Evolutionary conservation across 148 eudicot species (phyloP).

Genomic region (Beta vulgaris): DNA sequence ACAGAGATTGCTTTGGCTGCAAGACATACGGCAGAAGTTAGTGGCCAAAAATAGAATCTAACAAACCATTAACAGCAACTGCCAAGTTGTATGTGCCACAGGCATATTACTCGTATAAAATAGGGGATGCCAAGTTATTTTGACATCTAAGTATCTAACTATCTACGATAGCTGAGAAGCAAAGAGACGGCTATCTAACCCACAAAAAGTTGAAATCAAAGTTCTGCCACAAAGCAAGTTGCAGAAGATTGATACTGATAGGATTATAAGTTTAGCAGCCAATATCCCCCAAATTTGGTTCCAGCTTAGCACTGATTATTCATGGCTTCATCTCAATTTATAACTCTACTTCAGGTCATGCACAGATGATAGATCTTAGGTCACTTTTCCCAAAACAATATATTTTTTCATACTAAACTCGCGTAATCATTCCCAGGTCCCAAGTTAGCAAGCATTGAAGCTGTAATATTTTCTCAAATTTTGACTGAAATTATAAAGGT

Average conservation of each 20-base stretch:
- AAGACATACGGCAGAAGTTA: neutral
- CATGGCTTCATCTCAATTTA: neutral
- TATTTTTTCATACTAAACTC: neutral
- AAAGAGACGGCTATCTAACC: neutral
- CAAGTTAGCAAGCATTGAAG: neutral
- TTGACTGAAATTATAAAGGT: neutral
- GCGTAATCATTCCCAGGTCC: neutral
- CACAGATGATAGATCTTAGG: too few relatives aligned
- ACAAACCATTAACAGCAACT: neutral
- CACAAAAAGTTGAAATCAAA: neutral
- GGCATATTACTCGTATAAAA: neutral
- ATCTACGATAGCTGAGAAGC: neutral
- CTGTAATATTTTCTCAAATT: neutral
- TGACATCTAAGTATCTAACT: too few relatives aligned
- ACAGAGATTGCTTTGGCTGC: conserved; percentile 45
- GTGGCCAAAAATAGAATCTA: neutral
- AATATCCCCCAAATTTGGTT: neutral
- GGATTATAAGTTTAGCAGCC: neutral
- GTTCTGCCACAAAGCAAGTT: neutral
- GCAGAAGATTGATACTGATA: neutral
- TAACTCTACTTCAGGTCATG: neutral
- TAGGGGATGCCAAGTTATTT: neutral
- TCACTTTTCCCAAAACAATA: too few relatives aligned
- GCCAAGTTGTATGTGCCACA: neutral
- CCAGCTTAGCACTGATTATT: neutral